These are phyloP conservation scores for Orbilia blumenaviensis DNA, from an alignment of 2,329 filamentous ascomycete genomes.

Conservation along the genomic window DNA sequence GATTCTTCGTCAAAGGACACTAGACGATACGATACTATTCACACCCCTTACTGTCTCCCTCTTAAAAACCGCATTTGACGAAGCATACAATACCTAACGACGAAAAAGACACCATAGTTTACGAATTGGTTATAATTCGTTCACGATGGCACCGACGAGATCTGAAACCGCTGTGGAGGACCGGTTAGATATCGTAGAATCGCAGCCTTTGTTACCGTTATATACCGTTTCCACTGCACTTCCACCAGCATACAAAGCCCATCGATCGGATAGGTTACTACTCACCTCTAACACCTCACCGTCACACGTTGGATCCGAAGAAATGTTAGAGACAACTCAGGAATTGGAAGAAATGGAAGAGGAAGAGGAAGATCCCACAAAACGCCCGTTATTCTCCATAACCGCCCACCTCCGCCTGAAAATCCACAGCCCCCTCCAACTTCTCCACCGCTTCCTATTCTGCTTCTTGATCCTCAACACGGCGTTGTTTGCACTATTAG, in stretches of 20 bases:
- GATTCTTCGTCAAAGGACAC: neutral
- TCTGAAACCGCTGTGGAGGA: neutral
- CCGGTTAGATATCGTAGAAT: neutral
- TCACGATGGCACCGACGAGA: neutral
- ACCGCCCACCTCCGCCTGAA: neutral
- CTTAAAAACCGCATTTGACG: too few relatives aligned
- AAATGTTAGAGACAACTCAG: neutral
- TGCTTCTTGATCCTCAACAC: conserved; percentile 29
- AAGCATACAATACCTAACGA: too few relatives aligned
- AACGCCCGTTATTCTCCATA: neutral
- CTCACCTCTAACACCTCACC: neutral
- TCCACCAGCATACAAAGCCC: neutral
- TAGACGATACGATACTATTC: too few relatives aligned
- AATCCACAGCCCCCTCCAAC: neutral
- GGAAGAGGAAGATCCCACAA: neutral
- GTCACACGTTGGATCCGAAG: neutral
- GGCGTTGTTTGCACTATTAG: conserved; percentile 9
- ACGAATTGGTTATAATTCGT: too few relatives aligned
- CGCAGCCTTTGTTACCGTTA: neutral
- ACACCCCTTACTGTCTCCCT: too few relatives aligned
- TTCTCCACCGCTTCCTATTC: neutral
- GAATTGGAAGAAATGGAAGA: neutral
- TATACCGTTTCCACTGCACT: neutral
- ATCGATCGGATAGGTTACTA: neutral
- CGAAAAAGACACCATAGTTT: too few relatives aligned